A percentile compares a stretch with the other conserved stretches of the same genome.
phyloP scores from a whole-genome alignment of 345 rosid species.

The Eucalyptus tenuipes region DNA sequence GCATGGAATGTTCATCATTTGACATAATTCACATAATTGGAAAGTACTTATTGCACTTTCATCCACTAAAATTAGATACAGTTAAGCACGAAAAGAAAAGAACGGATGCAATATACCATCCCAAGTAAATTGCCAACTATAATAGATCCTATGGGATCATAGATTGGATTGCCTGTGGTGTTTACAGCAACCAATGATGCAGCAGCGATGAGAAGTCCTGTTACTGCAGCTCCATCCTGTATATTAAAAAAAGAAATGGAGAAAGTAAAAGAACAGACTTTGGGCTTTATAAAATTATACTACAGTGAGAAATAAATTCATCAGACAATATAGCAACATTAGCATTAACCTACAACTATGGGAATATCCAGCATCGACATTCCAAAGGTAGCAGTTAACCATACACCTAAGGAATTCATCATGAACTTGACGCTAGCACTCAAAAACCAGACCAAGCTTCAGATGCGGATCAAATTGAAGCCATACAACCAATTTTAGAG shows the following conservation, averaged over 20 bases:
- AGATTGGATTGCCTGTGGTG: constrained; percentile 77
- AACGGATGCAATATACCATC: constrained; percentile 32
- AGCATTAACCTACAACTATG: neutral
- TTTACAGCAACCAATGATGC: constrained; percentile 87
- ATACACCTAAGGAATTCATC: neutral
- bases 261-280: neutral
- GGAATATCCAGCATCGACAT: neutral
- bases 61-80: neutral
- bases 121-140: constrained; percentile 90
- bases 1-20: neutral
- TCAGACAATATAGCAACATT: neutral
- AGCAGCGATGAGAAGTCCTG: constrained; percentile 85
- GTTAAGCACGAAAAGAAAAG: neutral
- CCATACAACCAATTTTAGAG: neutral
- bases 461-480: neutral
- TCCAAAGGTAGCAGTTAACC: neutral
- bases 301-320: neutral
- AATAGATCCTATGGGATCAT: constrained; percentile 93
- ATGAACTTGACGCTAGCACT: neutral
- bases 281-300: neutral
- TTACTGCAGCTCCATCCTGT: constrained; percentile 98
- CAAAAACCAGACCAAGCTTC: neutral
- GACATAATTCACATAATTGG: neutral
- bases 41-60: neutral
- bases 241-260: neutral